Conservation (phyloP, 169 alveolate genomes). For the Miamiensis avidus region DNA sequence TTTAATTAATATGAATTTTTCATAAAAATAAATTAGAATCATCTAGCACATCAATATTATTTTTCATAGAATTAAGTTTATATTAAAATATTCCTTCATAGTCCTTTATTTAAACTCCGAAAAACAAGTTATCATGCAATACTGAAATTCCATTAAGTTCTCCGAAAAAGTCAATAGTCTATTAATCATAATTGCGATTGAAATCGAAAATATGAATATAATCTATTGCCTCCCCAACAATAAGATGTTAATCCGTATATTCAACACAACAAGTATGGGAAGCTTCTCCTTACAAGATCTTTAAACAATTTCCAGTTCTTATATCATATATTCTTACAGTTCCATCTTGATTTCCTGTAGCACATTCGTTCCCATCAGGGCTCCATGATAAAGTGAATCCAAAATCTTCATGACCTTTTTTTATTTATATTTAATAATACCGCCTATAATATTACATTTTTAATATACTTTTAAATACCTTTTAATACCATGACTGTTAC, state of each 20-base stretch:
- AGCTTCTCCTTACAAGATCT: not conserved
- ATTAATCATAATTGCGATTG: not conserved
- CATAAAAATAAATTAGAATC: not conserved
- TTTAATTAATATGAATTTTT: too few relatives aligned
- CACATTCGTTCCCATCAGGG: conserved; percentile 78
- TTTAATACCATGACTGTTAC: not conserved
- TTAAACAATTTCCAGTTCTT: conserved; percentile 39
- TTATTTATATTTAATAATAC: not conserved
- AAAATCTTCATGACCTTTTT: conserved; percentile 16
- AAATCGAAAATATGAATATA: conserved; percentile 15
- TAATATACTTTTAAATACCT: not conserved
- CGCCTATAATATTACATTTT: not conserved
- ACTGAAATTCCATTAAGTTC: conserved; percentile 5
- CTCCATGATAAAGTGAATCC: conserved; percentile 33
- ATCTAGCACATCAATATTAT: not conserved
- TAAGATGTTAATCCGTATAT: conserved; percentile 7
- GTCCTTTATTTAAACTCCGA: conserved; percentile 11
- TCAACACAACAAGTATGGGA: conserved; percentile 3
- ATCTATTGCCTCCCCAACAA: conserved; percentile 7
- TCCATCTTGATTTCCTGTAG: conserved; percentile 70
- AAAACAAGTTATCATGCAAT: conserved; percentile 2
- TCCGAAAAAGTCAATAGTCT: conserved; percentile 8
- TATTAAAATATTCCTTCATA: conserved; percentile 7
- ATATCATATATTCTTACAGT: conserved; percentile 76
- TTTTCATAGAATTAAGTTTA: too few relatives aligned